A percentile compares a stretch with the other conserved stretches of the same genome.
These are phyloP conservation scores for Globisporangium orthogonon DNA, from an alignment of 352 stramenopile genomes.

Conservation along the genomic window DNA sequence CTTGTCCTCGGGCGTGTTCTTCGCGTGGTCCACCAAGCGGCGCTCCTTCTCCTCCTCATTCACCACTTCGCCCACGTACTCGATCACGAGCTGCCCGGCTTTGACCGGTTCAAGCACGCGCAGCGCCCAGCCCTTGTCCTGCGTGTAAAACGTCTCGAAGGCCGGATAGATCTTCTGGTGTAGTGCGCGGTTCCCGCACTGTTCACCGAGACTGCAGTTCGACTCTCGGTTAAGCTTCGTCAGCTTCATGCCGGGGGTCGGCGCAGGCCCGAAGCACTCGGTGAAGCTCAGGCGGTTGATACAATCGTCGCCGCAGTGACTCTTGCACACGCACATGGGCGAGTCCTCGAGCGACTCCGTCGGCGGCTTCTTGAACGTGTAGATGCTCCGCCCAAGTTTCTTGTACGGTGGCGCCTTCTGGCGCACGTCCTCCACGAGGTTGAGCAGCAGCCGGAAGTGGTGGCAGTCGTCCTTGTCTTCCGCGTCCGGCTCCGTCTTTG, in stretches of 20 bases:
- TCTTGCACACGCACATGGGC: conserved; percentile 73
- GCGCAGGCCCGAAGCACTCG: conserved; percentile 86
- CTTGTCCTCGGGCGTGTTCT: conserved; percentile 89
- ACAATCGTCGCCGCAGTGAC: conserved; percentile 87
- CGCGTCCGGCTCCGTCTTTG: conserved; percentile 49
- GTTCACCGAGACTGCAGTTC: conserved; percentile 89
- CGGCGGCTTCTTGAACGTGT: conserved; percentile 82
- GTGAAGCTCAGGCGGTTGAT: conserved; percentile 91
- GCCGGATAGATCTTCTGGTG: conserved; percentile 73
- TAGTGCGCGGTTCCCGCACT: conserved; percentile 90
- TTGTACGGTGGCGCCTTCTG: conserved; percentile 70
- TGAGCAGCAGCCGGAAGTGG: conserved; percentile 72
- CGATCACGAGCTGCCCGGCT: conserved; percentile 86
- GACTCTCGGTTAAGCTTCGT: conserved; percentile 71
- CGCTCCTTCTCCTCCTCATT: conserved; percentile 89
- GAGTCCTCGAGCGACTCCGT: conserved; percentile 57
- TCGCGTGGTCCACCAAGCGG: conserved; percentile 76
- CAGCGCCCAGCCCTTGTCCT: conserved; percentile 91
- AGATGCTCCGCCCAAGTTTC: conserved; percentile 73
- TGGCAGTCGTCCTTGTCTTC: conserved; percentile 46
- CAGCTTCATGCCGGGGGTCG: conserved; percentile 48
- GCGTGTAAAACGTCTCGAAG: conserved; percentile 70
- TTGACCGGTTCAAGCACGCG: conserved; percentile 75
- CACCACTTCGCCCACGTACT: conserved; percentile 95
- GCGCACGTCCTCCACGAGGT: conserved; percentile 68